phyloP scores from a whole-genome alignment of 2,329 filamentous ascomycete genomes.

The Trichoderma hamatum region DNA sequence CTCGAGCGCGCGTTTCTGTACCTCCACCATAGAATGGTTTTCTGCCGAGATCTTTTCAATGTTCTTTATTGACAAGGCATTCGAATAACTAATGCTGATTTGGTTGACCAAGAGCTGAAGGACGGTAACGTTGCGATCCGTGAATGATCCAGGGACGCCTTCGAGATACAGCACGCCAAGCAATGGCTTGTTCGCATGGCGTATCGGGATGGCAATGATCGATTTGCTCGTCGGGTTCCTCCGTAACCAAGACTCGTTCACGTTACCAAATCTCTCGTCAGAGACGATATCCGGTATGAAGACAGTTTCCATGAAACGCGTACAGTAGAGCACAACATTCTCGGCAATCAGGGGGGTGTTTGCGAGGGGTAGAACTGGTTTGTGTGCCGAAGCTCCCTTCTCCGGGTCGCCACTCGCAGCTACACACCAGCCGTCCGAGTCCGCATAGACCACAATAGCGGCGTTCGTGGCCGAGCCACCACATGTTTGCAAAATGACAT shows the following conservation, averaged over 20 bases:
- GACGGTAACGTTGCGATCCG: slow-evolving; percentile 70
- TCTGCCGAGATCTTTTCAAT: slow-evolving; percentile 77
- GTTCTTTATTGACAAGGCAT: slow-evolving; percentile 68
- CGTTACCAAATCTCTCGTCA: slow-evolving; percentile 78
- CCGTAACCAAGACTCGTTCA: slow-evolving; percentile 68
- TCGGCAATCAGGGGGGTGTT: slow-evolving; percentile 71
- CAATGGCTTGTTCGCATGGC: slow-evolving; percentile 70
- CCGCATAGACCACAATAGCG: slow-evolving; percentile 72
- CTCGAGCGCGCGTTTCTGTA: slow-evolving; percentile 73
- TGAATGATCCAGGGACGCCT: slow-evolving; percentile 74
- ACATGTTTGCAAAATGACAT: slow-evolving; percentile 78
- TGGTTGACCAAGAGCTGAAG: slow-evolving; percentile 75
- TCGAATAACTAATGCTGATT: slow-evolving; percentile 72
- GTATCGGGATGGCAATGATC: slow-evolving; percentile 79
- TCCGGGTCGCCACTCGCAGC: slow-evolving; percentile 75
- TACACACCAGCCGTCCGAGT: slow-evolving; percentile 67
- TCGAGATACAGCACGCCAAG: slow-evolving; percentile 78
- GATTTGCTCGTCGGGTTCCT: slow-evolving; percentile 71
- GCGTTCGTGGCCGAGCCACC: slow-evolving; percentile 70
- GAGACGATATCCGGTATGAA: slow-evolving; percentile 73
- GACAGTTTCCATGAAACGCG: slow-evolving; percentile 74
- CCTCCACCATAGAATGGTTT: slow-evolving; percentile 75
- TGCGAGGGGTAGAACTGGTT: slow-evolving; percentile 65
- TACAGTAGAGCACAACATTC: slow-evolving; percentile 75
- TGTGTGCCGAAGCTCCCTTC: slow-evolving; percentile 66